Evolutionary conservation across 768 basidiomycete species (phyloP).

Genomic region (Gelatoporia subvermispora): DNA sequence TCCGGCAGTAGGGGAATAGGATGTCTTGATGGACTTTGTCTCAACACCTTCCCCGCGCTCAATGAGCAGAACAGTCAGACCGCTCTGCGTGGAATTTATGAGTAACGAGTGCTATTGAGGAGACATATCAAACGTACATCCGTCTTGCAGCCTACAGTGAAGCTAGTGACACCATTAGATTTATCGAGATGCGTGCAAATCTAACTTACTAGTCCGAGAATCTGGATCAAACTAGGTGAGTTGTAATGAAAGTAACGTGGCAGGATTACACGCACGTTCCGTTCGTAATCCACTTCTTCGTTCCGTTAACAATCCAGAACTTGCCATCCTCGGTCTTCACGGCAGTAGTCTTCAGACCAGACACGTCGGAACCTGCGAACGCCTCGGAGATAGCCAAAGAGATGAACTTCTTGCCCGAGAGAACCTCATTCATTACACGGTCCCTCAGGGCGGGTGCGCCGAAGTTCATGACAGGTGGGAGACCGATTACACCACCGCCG

Average conservation of each 20-base stretch:
- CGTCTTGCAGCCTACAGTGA: slow-evolving; percentile 72
- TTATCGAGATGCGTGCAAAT: neutral
- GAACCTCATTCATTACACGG: slow-evolving; percentile 57
- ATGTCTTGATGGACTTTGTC: slow-evolving; percentile 84
- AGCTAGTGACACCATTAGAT: slow-evolving; percentile 28
- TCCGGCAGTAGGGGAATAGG: slow-evolving; percentile 85
- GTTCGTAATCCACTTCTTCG: slow-evolving; percentile 88
- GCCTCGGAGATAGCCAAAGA: slow-evolving; percentile 87
- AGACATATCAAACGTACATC: slow-evolving; percentile 34
- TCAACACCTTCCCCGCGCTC: slow-evolving; percentile 79
- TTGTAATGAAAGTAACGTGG: neutral
- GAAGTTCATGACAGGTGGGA: slow-evolving; percentile 84
- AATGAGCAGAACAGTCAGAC: slow-evolving; percentile 82
- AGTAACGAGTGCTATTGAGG: neutral
- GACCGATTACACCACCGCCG: slow-evolving; percentile 75
- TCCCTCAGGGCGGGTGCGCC: slow-evolving; percentile 56
- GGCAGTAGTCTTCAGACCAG: slow-evolving; percentile 73
- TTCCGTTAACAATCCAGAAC: slow-evolving; percentile 80
- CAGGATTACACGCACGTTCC: slow-evolving; percentile 39
- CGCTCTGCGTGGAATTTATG: slow-evolving; percentile 32
- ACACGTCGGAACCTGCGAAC: slow-evolving; percentile 82
- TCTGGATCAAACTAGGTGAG: slow-evolving; percentile 17
- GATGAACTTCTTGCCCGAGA: slow-evolving; percentile 78
- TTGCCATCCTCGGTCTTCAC: slow-evolving; percentile 79
- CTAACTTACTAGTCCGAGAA: slow-evolving; percentile 32